Evolutionary conservation across 2,329 filamentous ascomycete genomes (phyloP), one percentile per base, ranked within the genome.

Genomic region (Colletotrichum sojae): DNA sequence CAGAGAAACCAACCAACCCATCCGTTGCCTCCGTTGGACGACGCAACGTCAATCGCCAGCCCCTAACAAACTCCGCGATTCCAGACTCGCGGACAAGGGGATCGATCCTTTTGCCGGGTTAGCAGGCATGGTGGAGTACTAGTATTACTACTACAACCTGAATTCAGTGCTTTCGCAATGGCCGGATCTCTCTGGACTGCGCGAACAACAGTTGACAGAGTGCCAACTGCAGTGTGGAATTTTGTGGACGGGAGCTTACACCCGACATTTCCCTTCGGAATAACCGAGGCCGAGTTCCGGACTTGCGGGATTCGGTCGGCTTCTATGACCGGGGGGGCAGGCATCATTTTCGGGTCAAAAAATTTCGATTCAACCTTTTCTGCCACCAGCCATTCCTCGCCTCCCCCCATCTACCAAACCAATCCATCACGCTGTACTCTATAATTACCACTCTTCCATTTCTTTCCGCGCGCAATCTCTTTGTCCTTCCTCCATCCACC

Each of bases 271-370:
- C 10, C 10, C 31, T 1, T 48, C 67, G 67, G 67, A 69, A 61
- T 56, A 69, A 69, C 67, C 45, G 3, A 66, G 22, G 63, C 67
- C 67, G 67, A 3, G 10, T 31, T 20, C 27, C 66, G 43, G 55
- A 22, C 52, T 79, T 77, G 76, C 76, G 76, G 78, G 77, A 76
- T 83, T 83, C 81, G 79, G 76, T 81, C 75, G 77, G 80, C 77
- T 83, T 83, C 81, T 80, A 81, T 78, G 79, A 76, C 75, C 73
- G 75, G 74, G 75, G 73, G 73, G 64, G 64, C 71, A 71, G 73
- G 71, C 73, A 75, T 72, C 76, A 79, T 77, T 79, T 75, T 69
- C 73, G 74, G 73, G 69, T 71, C 76, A 80, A 81, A 78, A 82
- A 80, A 81, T 77, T 79, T 75, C 80, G 75, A 72, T 76, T 39